These are phyloP conservation scores for Sequoia sempervirens DNA, from an alignment of 75 land plant genomes.

Conservation along the genomic window DNA sequence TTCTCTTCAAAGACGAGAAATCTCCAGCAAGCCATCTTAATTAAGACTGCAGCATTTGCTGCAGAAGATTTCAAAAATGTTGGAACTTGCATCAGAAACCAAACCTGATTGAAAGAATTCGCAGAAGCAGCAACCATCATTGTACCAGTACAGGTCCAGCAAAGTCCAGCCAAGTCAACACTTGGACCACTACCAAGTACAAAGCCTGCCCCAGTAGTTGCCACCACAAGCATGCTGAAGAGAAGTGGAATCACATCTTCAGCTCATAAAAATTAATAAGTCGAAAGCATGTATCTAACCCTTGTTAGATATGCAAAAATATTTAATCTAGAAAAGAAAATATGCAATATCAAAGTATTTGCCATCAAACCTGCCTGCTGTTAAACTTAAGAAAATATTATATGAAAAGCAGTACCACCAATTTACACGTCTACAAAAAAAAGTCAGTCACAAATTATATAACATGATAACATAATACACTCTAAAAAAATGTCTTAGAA, in stretches of 20 bases:
- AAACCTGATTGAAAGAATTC: constrained; percentile 88
- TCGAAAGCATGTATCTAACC: neutral
- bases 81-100: constrained; percentile 1
- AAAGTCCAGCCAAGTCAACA: constrained; percentile 67
- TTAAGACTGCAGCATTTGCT: neutral
- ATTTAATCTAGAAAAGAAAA: neutral
- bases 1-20: neutral
- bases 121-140: constrained; percentile 98
- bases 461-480: neutral
- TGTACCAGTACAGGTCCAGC: constrained; percentile 86
- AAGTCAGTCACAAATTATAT: neutral
- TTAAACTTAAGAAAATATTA: neutral
- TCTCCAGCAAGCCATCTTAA: neutral
- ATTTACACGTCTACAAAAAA: neutral
- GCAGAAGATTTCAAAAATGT: neutral
- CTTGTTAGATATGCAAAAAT: neutral
- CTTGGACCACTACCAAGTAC: constrained; percentile 80
- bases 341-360: neutral
- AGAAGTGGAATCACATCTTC: constrained; percentile 1
- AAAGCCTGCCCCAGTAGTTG: constrained; percentile 88
- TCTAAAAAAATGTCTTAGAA: neutral
- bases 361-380: constrained; percentile 1
- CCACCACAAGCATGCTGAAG: constrained; percentile 84
- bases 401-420: neutral
- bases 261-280: neutral